phyloP scores from a whole-genome alignment of 805 yeast species.

The Tetrapisispora phaffii region DNA sequence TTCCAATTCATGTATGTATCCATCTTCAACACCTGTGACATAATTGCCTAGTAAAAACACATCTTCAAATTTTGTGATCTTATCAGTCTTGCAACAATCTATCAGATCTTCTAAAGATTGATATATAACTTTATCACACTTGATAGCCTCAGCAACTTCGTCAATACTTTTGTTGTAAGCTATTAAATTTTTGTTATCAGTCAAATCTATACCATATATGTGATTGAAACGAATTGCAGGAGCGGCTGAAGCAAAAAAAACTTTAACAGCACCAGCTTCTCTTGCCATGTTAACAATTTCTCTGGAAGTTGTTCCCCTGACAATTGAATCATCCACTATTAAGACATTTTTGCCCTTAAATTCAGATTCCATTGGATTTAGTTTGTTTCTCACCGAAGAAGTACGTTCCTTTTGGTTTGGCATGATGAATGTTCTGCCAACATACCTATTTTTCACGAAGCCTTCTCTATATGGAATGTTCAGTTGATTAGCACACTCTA shows the following conservation, averaged over 20 bases:
- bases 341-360: constrained; percentile 77
- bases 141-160: constrained; percentile 66
- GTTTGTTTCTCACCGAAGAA: constrained; percentile 85
- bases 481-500: constrained; percentile 79
- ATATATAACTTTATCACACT: constrained; percentile 86
- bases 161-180: constrained; percentile 71
- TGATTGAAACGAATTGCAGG: constrained; percentile 97
- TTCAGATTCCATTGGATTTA: constrained; percentile 93
- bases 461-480: constrained; percentile 89
- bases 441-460: constrained; percentile 90
- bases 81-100: constrained; percentile 56
- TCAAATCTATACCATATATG: constrained; percentile 94
- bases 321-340: constrained; percentile 93
- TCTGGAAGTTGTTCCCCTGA: constrained; percentile 92
- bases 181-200: constrained; percentile 87
- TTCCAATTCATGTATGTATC: constrained; percentile 74
- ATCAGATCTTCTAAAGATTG: constrained; percentile 77
- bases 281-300: constrained; percentile 98
- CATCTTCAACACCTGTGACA: constrained; percentile 87
- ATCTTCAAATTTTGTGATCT: constrained; percentile 60
- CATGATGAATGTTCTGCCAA: constrained; percentile 97
- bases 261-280: constrained; percentile 93
- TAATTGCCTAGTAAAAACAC: constrained; percentile 93
- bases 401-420: constrained; percentile 93
- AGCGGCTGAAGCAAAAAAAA: constrained; percentile 94